Base-by-base conservation (phyloP, 208 protist species). In the Leishmania gerbilli region DNA sequence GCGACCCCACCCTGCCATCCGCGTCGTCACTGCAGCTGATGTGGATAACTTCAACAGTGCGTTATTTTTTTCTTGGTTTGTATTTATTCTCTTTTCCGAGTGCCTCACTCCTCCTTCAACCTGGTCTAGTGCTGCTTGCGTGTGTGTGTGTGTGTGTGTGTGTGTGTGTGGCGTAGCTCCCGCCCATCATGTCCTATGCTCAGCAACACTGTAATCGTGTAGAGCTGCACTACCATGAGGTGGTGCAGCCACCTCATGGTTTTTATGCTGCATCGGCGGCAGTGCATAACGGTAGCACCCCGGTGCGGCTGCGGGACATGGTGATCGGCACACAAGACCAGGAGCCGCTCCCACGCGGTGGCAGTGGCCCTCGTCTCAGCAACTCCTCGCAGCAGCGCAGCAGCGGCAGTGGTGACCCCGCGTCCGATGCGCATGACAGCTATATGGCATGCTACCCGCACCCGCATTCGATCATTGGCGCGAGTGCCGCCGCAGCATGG, bases 101-200 rank as follows among this genome's bases (percentile, higher is more conserved):
- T 55, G 51, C 17, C 51, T 55, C 51, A 55, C 17, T 55, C 15
- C 51, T 21, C 17, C 51, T 21, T 55, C 51, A 55, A 21, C 51
- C 51, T 55, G 15, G 17, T 9, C 17, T 21, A 21, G 51, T 55
- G 17, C 56, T 24, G 56, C 56, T 31, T n/a, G 4, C 24, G 24
- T 65, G n/a, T 65, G n/a, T 64, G n/a, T 19, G n/a, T 65, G n/a
- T 64, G n/a, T 19, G n/a, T 9, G 24, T 65, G n/a, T 65, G n/a
- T 64, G n/a, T 19, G 13, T 37, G n/a, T 65, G n/a, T 37, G n/a
- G 60, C 60, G 19, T 42, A 71, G 31, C 15, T 24, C 40, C 67
- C 21, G 37, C 40, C 8, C 42, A 19, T 71, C 67, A 84, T 80
- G 74, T 75, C 71, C 42, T 84, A 84, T 69, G 80, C 80, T 45